A percentile compares a stretch with the other conserved stretches of the same genome.
phyloP scores from a whole-genome alignment of 2,329 filamentous ascomycete genomes.

The Sporothrix pallida region DNA sequence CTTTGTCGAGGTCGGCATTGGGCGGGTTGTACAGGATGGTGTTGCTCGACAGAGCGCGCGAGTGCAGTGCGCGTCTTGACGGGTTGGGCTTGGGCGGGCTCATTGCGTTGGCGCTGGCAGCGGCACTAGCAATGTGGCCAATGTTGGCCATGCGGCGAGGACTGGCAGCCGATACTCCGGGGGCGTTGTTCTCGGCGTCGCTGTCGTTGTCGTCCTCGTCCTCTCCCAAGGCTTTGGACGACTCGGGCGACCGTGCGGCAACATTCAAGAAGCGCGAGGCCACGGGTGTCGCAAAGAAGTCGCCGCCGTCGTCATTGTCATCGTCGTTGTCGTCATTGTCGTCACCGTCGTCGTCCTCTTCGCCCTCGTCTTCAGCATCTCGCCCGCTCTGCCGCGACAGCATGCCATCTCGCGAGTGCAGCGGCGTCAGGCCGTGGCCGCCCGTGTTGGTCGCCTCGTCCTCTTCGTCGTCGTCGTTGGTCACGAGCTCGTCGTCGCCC shows the following conservation, averaged over 20 bases:
- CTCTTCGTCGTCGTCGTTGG: constrained; percentile 72
- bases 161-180: background rate
- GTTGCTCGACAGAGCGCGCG: constrained; percentile 76
- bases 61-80: constrained; percentile 57
- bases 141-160: constrained; percentile 24
- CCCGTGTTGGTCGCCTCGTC: constrained; percentile 36
- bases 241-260: constrained; percentile 35
- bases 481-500: constrained; percentile 87
- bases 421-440: constrained; percentile 28
- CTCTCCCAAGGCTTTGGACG: constrained; percentile 40
- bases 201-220: constrained; percentile 9
- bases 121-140: constrained; percentile 19
- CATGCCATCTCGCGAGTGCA: constrained; percentile 5
- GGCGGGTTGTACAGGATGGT: constrained; percentile 83
- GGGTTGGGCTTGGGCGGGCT: constrained; percentile 28
- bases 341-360: background rate
- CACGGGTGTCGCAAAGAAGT: constrained; percentile 62
- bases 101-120: too few relatives aligned
- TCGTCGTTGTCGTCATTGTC: constrained; percentile 54
- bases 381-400: constrained; percentile 16
- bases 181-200: background rate
- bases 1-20: constrained; percentile 40
- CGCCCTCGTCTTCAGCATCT: background rate
- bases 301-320: constrained; percentile 49
- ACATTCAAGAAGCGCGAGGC: constrained; percentile 41